Evolutionary conservation across 2,329 filamentous ascomycete genomes (phyloP), one percentile per base, ranked within the genome.

Genomic region (Thermoascus crustaceus): DNA sequence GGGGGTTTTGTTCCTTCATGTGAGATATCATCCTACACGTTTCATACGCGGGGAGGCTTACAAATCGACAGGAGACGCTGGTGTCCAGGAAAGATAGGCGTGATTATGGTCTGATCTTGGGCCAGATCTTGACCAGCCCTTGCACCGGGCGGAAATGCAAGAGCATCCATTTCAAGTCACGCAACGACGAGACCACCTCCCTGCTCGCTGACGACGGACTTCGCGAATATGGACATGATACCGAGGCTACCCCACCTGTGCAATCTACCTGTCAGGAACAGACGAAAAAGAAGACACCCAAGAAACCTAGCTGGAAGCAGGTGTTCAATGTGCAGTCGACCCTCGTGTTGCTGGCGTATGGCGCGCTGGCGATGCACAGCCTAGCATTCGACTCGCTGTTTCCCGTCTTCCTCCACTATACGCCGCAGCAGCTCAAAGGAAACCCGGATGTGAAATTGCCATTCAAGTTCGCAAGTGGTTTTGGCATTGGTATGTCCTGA

Each of bases 351-450:
- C 43, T 85, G 2, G 73, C 80, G 0, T 95, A 96, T 60, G 82
- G 82, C 1, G 69, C 91, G 32, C 70, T 96, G 11, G 83, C 86
- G 0, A 72, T 93, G 32, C 87, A 94, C 59, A 80, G 78, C 0
- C 78, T 93, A 24, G 80, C 85, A 1, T 95, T 80, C 53, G 89
- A 96, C 59, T 87, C 94, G 53, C 71, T 89, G 2, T 74, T 96
- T 1, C 84, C 87, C 3, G 85, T 95, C 1, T 94, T 94, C 57
- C 73, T 95, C 51, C 84, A 94, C 60, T 82, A 85, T 45, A 81
- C 82, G 0, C 61, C 60, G 1, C 69, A 78, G 47, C 53, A 69
- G 4, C 59, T 68, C 4, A 60, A 73, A 21, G 61, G 73, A 30
- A 71, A 75, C 38, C 75, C 76, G 0, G 64, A 72, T 0, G 66